Base-by-base conservation (phyloP, 805 yeast species). In the Saccharomycopsis sp. region DNA sequence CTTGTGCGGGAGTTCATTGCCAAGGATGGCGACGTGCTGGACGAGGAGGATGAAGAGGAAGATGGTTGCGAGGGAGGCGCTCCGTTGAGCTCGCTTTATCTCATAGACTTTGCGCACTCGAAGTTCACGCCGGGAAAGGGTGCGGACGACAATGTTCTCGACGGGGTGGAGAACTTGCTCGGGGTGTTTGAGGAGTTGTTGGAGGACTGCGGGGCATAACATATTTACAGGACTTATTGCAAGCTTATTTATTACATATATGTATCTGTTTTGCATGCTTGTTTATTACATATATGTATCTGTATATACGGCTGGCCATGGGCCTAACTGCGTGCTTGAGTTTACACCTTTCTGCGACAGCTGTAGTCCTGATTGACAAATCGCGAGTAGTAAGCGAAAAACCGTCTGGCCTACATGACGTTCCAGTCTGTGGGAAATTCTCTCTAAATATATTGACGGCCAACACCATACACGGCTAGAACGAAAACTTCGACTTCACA, bases 21-120 rank as follows among this genome's bases (percentile, higher is more conserved):
- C 7, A 71, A 64, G n/a, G 69, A 63, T 3, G 74, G 70, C 3
- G 67, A 65, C 16, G 73, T 68, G 18, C 68, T 67, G 1, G 66
- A 64, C 2, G 69, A 65, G 1, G 68, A 64, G 2, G 70, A 63
- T 1, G 67, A 65, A 51, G 63, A 62, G 7, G 66, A 61, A 1
- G 56, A n/a, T n/a, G n/a, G n/a, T n/a, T n/a, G n/a, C 48, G 3
- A 52, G 46, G 2, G 56, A 21, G n/a, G 57, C 50, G 57, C 69
- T 1, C 74, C 78, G 0, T 67, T 89, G 53, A 85, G 91, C 60
- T 71, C 80, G 3, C 71, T 90, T 55, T 78, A 82, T 44, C 65
- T 91, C 53, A 90, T 94, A 4, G 99, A 94, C 70, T 91, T 94
- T 74, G 97, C 97, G 0, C 98, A 94, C 68, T 81, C 97, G 0